These are phyloP conservation scores for Tricholoma bakamatsutake DNA, from an alignment of 768 basidiomycete species.

Conservation along the genomic window DNA sequence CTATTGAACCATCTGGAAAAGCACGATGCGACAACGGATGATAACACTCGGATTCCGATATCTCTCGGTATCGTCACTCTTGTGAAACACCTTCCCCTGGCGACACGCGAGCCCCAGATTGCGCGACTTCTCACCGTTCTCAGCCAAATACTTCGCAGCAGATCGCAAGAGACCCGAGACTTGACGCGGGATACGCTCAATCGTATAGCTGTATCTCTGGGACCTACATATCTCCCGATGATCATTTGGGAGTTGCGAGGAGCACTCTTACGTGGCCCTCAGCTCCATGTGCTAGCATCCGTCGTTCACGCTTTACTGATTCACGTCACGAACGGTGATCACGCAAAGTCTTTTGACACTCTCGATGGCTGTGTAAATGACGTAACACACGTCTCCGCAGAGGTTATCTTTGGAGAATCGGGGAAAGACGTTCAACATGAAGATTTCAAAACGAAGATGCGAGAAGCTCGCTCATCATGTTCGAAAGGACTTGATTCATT, in stretches of 20 bases:
- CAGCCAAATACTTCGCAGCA: conserved; percentile 87
- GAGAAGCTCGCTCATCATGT: conserved; percentile 80
- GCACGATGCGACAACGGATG: conserved; percentile 72
- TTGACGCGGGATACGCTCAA: conserved; percentile 77
- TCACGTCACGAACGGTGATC: conserved; percentile 65
- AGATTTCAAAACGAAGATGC: conserved; percentile 92
- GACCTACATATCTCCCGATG: conserved; percentile 65
- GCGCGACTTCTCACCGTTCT: conserved; percentile 75
- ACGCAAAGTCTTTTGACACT: conserved; percentile 45
- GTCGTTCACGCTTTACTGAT: conserved; percentile 76
- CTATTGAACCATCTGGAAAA: conserved; percentile 80
- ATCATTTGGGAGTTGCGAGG: conserved; percentile 77
- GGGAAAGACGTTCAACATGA: conserved; percentile 83
- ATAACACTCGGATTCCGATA: conserved; percentile 82
- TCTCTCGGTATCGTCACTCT: conserved; percentile 83
- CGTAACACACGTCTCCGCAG: conserved; percentile 74
- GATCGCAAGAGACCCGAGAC: conserved; percentile 89
- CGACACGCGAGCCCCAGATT: conserved; percentile 61
- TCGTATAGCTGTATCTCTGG: conserved; percentile 69
- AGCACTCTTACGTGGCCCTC: conserved; percentile 86
- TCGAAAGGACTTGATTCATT: conserved; percentile 87
- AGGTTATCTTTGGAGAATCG: conserved; percentile 92
- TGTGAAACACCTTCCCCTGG: conserved; percentile 69
- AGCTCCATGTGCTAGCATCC: conserved; percentile 88
- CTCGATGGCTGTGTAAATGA: conserved; percentile 78